These are phyloP conservation scores for Gossypium arboreum DNA, from an alignment of 345 rosid genomes.

Conservation along the genomic window DNA sequence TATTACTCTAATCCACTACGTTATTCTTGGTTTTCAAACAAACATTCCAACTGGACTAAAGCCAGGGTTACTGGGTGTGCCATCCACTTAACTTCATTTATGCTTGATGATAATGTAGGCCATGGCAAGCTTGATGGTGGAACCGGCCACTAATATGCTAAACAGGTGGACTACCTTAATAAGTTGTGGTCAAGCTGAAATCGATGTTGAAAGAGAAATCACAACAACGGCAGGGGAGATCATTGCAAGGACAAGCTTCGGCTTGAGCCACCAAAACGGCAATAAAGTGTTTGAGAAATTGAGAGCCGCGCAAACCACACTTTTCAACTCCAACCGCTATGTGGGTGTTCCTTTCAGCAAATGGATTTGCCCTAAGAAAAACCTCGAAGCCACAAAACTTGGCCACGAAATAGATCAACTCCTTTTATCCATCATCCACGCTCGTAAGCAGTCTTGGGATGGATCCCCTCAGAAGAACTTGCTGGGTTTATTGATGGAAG, in stretches of 20 bases:
- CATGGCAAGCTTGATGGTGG: constrained; percentile 80
- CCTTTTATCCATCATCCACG: constrained; percentile 49
- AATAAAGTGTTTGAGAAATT: constrained; percentile 54
- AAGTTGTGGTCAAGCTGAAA: constrained; percentile 42
- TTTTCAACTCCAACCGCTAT: constrained; percentile 71
- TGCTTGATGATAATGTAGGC: constrained; percentile 33
- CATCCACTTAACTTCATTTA: background rate
- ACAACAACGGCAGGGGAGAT: constrained; percentile 75
- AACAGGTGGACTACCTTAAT: constrained; percentile 52
- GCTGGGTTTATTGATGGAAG: constrained; percentile 55
- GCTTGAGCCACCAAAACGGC: constrained; percentile 51
- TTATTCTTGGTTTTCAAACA: too few species aligned
- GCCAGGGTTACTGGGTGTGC: too few species aligned
- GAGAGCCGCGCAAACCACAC: constrained; percentile 63
- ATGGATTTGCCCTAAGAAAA: constrained; percentile 46
- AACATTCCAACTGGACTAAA: too few species aligned
- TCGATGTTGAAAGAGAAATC: constrained; percentile 75
- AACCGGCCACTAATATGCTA: constrained; percentile 66
- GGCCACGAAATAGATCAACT: constrained; percentile 73
- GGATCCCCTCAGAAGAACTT: constrained; percentile 36
- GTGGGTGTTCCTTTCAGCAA: constrained; percentile 86
- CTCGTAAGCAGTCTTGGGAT: constrained; percentile 32
- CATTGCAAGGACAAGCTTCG: constrained; percentile 82
- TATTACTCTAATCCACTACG: too few species aligned
- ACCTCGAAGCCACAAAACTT: constrained; percentile 44